Conservation (phyloP, 2,329 filamentous ascomycete species). For the Neonectria hederae region DNA sequence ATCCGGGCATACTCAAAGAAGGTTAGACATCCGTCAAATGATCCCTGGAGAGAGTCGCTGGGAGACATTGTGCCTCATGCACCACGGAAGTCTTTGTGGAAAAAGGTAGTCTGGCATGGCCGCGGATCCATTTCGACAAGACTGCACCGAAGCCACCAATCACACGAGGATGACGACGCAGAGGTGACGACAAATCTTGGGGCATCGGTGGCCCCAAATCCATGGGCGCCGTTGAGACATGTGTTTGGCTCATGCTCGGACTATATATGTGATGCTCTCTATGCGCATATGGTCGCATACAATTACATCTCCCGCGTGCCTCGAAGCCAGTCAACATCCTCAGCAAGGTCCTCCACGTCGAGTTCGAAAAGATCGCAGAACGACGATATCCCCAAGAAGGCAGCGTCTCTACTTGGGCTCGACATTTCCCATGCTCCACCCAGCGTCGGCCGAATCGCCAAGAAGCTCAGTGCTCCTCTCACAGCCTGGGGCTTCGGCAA, state of each 20-base stretch:
- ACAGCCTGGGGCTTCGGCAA: slow-evolving; percentile 39
- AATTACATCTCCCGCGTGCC: slow-evolving; percentile 62
- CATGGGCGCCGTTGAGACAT: slow-evolving; percentile 58
- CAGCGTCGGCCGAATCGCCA: slow-evolving; percentile 36
- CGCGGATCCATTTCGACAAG: slow-evolving; percentile 31
- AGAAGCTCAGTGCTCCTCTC: slow-evolving; percentile 41
- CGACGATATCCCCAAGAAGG: slow-evolving; percentile 60
- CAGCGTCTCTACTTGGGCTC: slow-evolving; percentile 61
- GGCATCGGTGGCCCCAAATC: slow-evolving; percentile 39
- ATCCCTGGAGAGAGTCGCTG: slow-evolving; percentile 34
- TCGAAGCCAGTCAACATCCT: slow-evolving; percentile 32
- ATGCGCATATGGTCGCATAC: slow-evolving; percentile 67
- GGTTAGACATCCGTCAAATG: slow-evolving; percentile 53
- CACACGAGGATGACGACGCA: slow-evolving; percentile 21
- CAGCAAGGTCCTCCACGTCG: slow-evolving; percentile 23
- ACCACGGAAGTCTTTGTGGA: slow-evolving; percentile 48
- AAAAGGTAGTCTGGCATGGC: slow-evolving; percentile 47
- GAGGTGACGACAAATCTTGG: slow-evolving; percentile 26
- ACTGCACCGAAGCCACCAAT: slow-evolving; percentile 28
- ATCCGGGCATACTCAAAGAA: slow-evolving; percentile 66
- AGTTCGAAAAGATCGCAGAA: slow-evolving; percentile 38
- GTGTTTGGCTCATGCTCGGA: slow-evolving; percentile 64
- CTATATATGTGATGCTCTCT: slow-evolving; percentile 66
- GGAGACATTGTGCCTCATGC: slow-evolving; percentile 26
- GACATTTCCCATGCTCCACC: slow-evolving; percentile 35